Percentiles rank a stretch among this genome's conserved stretches.
These are phyloP conservation scores for Kurtzmaniella quercitrusa DNA, from an alignment of 1,139 yeast genomes.

Conservation along the genomic window DNA sequence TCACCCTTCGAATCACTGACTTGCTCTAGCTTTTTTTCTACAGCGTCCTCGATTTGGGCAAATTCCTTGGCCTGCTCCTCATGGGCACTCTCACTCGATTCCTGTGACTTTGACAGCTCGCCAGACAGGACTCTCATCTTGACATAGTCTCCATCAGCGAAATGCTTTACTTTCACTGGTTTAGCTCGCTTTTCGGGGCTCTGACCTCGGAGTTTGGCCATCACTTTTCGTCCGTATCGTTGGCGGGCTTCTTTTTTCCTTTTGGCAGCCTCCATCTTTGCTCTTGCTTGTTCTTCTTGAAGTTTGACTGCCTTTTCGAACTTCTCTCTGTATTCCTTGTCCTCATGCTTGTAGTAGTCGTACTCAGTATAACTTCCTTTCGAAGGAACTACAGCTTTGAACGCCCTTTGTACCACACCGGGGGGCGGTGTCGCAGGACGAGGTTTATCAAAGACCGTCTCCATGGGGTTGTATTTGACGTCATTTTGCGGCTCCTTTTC, in stretches of 20 bases:
- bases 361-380: conserved; percentile 31
- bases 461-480: conserved; percentile 38
- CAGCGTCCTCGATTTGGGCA: conserved; percentile 9
- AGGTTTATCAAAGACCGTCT: conserved; percentile 30
- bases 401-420: conserved; percentile 23
- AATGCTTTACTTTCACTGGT: neutral
- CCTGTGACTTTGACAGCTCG: neutral
- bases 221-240: neutral
- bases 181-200: neutral
- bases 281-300: conserved; percentile 5
- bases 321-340: conserved; percentile 3
- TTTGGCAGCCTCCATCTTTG: conserved; percentile 1
- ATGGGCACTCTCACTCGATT: neutral
- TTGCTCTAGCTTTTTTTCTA: neutral
- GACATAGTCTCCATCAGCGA: neutral
- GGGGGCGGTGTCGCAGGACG: conserved; percentile 10
- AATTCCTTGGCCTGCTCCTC: neutral
- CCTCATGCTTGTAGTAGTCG: conserved; percentile 28
- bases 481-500: conserved; percentile 20
- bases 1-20: neutral
- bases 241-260: neutral
- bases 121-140: neutral
- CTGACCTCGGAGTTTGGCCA: conserved; percentile 1
- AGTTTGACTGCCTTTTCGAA: conserved; percentile 5
- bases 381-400: conserved; percentile 20